A percentile compares a stretch with the other conserved stretches of the same genome.
These are phyloP conservation scores for Phaeodactylum tricornutum DNA, from an alignment of 108 stramenopile species.

Conservation along the genomic window DNA sequence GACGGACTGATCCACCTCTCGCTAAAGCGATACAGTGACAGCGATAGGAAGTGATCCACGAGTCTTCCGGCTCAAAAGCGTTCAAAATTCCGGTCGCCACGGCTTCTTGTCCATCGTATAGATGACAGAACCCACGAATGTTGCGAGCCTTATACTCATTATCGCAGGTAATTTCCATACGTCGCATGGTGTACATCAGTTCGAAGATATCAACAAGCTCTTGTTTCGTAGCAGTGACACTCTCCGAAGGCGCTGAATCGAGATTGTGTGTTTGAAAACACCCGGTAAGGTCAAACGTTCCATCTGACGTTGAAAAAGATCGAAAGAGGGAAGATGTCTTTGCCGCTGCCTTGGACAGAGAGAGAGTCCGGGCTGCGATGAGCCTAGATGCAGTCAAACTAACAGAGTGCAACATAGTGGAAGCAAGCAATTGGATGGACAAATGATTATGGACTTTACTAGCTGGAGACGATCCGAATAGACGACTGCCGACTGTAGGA, in stretches of 20 bases:
- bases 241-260: constrained; percentile 50
- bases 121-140: constrained; percentile 99
- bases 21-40: constrained; percentile 94
- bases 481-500: no score
- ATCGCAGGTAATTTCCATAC: constrained; percentile 99
- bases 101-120: constrained; percentile 99
- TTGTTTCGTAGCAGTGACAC: constrained; percentile 78
- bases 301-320: no score
- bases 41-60: constrained; percentile 95
- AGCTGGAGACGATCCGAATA: no score
- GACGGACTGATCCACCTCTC: constrained; percentile 84
- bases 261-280: constrained; percentile 60
- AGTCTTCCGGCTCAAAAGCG: constrained; percentile 81
- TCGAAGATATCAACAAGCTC: constrained; percentile 89
- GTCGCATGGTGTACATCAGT: constrained; percentile 99
- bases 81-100: constrained; percentile 93
- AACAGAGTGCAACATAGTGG: no score
- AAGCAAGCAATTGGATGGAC: no score
- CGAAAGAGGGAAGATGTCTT: no score
- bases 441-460: no score
- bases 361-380: no score
- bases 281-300: no score
- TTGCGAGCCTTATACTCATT: constrained; percentile 97
- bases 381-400: no score
- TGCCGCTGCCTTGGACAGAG: no score